Evolutionary conservation across 768 basidiomycete genomes (phyloP), one percentile per base, ranked within the genome.

Genomic region (Cubamyces lactineus): DNA sequence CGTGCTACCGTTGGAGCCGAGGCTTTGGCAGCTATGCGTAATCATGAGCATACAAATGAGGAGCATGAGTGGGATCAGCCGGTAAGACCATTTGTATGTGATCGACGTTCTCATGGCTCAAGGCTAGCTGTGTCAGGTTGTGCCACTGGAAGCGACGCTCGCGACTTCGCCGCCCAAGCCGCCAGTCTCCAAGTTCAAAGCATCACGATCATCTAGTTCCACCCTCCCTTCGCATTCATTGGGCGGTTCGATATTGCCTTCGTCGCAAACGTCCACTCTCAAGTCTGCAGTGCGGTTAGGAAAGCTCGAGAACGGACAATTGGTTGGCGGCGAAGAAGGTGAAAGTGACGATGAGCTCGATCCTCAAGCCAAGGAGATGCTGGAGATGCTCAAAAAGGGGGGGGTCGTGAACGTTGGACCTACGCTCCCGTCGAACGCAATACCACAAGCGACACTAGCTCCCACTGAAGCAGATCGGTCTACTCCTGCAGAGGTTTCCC

Each of bases 151-250:
- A 0, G 75, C 80, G 19, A 76, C 78, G 11, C 71, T 80, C 0
- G 68, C 76, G 2, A 72, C 68, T 40, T 63, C 75, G 16, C 74
- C 69, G 17, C 74, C 79, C 45, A 87, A 83, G 68, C 78, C 83
- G 7, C 68, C 79, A 0, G 73, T 87, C 42, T 92, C 91, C 13
- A 82, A 78, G 42, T 91, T 92, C 72, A 91, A 84, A 70, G 82
- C 86, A 1, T 81, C 76, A 43, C 82, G 80, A 17, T 23, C 62
- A 3, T 57, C 66, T 41, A 40, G 53, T 0, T 67, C 70, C 8
- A 54, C 65, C 8, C 43, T 72, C 43, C 51, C 72, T 0, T 72
- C 75, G 1, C 70, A 73, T 15, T 74, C 74, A 15, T 64, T 74
- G 21, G 74, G 70, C 15, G 62, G 65, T 2, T 69, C 71, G 0